Conservation (phyloP, 2,329 filamentous ascomycete genomes). For the Magnaporthales sp. region DNA sequence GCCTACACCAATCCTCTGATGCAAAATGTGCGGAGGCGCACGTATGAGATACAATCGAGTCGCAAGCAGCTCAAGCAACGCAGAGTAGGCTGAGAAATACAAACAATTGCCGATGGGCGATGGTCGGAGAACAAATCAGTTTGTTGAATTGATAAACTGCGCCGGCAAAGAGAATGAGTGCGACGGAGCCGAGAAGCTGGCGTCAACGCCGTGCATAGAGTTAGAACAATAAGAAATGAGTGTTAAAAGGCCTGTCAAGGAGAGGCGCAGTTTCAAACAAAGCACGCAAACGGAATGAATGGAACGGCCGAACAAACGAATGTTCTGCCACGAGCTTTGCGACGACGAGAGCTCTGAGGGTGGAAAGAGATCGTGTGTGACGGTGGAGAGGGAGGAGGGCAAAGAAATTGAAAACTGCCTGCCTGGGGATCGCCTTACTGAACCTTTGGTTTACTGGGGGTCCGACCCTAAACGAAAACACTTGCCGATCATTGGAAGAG, state of each 20-base stretch:
- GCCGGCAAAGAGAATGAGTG: not conserved
- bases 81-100: not conserved
- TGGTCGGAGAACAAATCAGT: not conserved
- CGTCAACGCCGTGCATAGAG: not conserved
- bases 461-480: not conserved
- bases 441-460: not conserved
- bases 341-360: not conserved
- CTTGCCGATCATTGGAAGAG: not conserved
- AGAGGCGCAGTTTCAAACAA: not conserved
- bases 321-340: not conserved
- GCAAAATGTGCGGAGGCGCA: not conserved
- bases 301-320: slow-evolving; percentile 1
- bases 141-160: not conserved
- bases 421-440: not conserved
- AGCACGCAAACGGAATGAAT: not conserved
- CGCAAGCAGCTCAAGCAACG: not conserved
- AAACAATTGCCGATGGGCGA: not conserved
- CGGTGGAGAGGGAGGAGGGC: not conserved
- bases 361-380: not conserved
- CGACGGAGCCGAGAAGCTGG: not conserved
- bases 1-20: not conserved
- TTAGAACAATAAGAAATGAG: not conserved
- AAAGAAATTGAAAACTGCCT: not conserved
- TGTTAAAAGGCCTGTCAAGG: not conserved
- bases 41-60: not conserved